These are phyloP conservation scores for Stropharia rugosoannulata DNA, from an alignment of 768 basidiomycete species.

Conservation along the genomic window DNA sequence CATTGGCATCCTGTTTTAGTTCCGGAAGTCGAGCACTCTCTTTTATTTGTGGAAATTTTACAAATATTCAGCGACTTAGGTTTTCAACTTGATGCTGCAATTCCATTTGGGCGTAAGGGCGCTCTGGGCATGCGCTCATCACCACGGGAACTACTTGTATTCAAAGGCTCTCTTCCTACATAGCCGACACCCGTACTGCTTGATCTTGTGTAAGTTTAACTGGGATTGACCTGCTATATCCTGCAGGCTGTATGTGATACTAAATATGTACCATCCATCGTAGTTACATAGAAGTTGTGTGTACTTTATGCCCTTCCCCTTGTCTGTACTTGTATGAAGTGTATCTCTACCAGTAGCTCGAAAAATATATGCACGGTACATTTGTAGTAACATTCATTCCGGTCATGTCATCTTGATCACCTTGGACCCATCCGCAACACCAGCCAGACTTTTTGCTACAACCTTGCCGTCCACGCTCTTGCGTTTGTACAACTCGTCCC, in stretches of 20 bases:
- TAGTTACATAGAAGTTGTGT: not conserved
- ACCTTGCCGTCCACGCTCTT: conserved; percentile 56
- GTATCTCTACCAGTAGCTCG: not conserved
- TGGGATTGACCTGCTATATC: not conserved
- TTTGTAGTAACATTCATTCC: not conserved
- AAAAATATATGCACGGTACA: not conserved
- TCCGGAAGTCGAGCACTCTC: conserved; percentile 45
- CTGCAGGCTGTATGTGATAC: not conserved
- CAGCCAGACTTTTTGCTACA: conserved; percentile 60
- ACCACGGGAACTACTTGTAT: conserved; percentile 36
- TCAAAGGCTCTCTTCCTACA: conserved; percentile 8
- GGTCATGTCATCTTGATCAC: conserved; percentile 50
- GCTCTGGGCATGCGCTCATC: conserved; percentile 37
- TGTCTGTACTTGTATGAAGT: conserved; percentile 8
- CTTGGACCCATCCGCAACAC: conserved; percentile 68
- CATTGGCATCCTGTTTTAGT: conserved; percentile 23
- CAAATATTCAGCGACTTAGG: conserved; percentile 56
- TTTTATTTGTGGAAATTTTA: conserved; percentile 63
- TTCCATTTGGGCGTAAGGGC: conserved; percentile 56
- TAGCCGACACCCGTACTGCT: not conserved
- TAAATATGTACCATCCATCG: not conserved
- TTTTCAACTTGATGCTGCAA: conserved; percentile 63
- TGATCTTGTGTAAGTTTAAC: not conserved
- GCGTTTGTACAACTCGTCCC: conserved; percentile 83
- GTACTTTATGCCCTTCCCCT: not conserved